phyloP scores from a whole-genome alignment of 2,329 filamentous ascomycete species.

The Biscogniauxia mediterranea region DNA sequence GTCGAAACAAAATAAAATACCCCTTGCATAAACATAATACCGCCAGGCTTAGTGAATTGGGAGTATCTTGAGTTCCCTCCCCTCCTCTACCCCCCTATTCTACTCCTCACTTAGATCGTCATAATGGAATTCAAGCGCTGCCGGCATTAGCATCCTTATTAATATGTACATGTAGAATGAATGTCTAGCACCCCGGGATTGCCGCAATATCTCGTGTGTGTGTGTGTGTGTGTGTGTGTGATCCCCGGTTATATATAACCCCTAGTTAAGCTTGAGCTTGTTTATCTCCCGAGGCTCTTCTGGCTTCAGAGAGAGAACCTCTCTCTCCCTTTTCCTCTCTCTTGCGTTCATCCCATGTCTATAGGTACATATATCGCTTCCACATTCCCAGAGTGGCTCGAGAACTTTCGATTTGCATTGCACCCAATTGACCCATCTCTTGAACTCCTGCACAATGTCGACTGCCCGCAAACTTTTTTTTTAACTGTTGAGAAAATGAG shows the following conservation, averaged over 20 bases:
- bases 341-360: neutral
- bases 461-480: neutral
- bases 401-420: neutral
- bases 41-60: neutral
- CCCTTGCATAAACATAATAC: neutral
- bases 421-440: neutral
- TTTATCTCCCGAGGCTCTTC: neutral
- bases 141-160: neutral
- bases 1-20: constrained; percentile 11
- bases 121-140: neutral
- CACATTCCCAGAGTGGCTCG: neutral
- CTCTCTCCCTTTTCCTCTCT: neutral
- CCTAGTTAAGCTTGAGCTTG: neutral
- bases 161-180: neutral
- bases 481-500: constrained; percentile 1
- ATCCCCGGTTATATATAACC: neutral
- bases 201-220: neutral
- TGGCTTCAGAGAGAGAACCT: neutral
- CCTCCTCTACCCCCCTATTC: neutral
- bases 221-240: neutral
- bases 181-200: neutral
- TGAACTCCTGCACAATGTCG: constrained; percentile 2
- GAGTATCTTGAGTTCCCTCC: neutral
- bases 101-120: neutral
- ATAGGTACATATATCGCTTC: constrained; percentile 1